phyloP scores from a whole-genome alignment of 2,329 filamentous ascomycete genomes.

The Madurella mycetomatis region DNA sequence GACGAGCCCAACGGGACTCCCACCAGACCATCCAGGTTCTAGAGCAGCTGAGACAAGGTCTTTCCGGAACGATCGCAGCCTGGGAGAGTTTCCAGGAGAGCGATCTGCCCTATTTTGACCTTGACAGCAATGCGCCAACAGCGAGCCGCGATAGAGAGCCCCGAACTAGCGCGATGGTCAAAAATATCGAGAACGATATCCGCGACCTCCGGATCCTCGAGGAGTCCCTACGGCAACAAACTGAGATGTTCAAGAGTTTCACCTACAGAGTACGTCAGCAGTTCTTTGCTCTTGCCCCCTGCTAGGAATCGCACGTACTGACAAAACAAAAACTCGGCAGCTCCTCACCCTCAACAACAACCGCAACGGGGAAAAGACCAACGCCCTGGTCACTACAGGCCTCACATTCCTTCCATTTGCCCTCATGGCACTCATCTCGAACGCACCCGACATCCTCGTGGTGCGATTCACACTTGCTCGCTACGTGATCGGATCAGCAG shows the following conservation, averaged over 20 bases:
- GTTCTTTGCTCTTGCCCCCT: too few species aligned
- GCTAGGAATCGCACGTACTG: too few species aligned
- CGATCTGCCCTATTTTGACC: conserved; percentile 15
- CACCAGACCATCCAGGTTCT: conserved; percentile 7
- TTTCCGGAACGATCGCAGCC: conserved; percentile 3
- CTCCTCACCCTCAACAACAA: conserved; percentile 4
- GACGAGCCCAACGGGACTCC: neutral
- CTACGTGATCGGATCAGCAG: neutral
- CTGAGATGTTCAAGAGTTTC: neutral
- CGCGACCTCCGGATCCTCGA: conserved; percentile 4
- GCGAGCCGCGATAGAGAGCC: neutral
- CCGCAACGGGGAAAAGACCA: conserved; percentile 1
- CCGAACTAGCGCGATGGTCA: neutral
- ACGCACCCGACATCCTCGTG: conserved; percentile 2
- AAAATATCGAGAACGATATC: conserved; percentile 6
- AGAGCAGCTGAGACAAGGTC: conserved; percentile 8
- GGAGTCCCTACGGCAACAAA: neutral
- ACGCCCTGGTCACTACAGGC: conserved; percentile 3
- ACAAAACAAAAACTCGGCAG: neutral
- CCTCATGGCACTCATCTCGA: conserved; percentile 6
- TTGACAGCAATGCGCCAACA: neutral
- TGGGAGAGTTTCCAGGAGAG: conserved; percentile 15
- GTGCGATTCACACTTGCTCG: neutral
- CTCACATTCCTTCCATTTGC: conserved; percentile 10
- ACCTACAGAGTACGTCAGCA: neutral